Base-by-base conservation (phyloP, 2,329 filamentous ascomycete species). In the Colletotrichum navitas region DNA sequence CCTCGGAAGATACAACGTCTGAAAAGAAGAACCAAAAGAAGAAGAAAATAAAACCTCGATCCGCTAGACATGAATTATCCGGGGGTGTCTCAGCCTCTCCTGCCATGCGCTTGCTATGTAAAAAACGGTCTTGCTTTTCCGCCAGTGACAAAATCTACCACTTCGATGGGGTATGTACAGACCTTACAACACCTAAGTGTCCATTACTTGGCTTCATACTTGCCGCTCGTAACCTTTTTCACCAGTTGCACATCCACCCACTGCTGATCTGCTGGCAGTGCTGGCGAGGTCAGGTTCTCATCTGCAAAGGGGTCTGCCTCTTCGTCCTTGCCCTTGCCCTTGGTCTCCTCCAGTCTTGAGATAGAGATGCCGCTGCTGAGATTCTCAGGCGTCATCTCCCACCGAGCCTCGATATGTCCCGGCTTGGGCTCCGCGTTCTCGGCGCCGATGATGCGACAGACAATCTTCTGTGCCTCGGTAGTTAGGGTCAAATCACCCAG, bases 351-450 rank as follows among this genome's bases (percentile, higher is more conserved):
- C 51, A 89, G 81, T 71, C 83, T 83, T 6, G 88, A 89, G 64
- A 94, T 84, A 5, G 89, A 91, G 67, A 98, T 88, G 12, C 90
- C 90, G 74, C 90, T 92, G 0, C 88, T 88, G 0, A 88, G 76
- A 4, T 77, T 81, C 10, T 78, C 74, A 83, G 54, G 75, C 14
- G 16, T 78, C 71, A 85, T 83, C 79, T 97, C 94, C 90, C 95
- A 98, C 67, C 91, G 87, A 0, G 93, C 93, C 80, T 99, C 95
- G 11, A 97, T 88, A 65, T 89, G 90, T 0, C 94, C 94, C 6
- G 93, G 89, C 74, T 89, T 90, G 0, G 93, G 91, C 76, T 90
- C 90, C 63, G 89, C 86, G 32, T 89, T 89, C 43, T 95, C 92
- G 0, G 93, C 93, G 32, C 91, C 87, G 12, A 88, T 84, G 76